phyloP scores from a whole-genome alignment of 208 protist genomes.

The Acanthamoeba lenticulata region DNA sequence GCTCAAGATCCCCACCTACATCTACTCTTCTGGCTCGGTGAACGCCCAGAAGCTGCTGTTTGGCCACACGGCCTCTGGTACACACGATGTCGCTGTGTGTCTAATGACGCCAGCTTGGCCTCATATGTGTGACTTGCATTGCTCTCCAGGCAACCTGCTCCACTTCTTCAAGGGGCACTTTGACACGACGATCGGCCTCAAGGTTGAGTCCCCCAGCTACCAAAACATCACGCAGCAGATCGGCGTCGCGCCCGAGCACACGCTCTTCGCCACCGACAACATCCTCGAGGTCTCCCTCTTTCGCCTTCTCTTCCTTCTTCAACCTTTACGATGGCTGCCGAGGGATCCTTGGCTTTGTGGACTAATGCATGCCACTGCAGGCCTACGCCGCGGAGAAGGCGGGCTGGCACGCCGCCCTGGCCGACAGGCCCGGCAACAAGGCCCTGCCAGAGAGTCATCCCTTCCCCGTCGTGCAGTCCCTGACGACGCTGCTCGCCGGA shows the following conservation, averaged over 20 bases:
- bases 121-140: too few relatives aligned
- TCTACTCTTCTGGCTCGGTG: conserved; percentile 89
- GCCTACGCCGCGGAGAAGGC: conserved; percentile 66
- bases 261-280: conserved; percentile 53
- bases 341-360: conserved; percentile 35
- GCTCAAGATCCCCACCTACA: conserved; percentile 79
- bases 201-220: conserved; percentile 87
- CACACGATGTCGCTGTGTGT: background rate
- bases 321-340: too few relatives aligned
- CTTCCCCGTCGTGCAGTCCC: background rate
- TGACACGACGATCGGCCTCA: conserved; percentile 88
- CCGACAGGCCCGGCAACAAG: conserved; percentile 70
- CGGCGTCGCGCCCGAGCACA: background rate
- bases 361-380: background rate
- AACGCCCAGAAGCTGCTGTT: conserved; percentile 89
- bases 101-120: background rate
- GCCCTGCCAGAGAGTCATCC: conserved; percentile 17
- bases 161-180: conserved; percentile 88
- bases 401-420: conserved; percentile 17
- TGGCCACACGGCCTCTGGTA: conserved; percentile 74
- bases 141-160: conserved; percentile 87
- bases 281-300: background rate
- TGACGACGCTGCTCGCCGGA: background rate
- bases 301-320: background rate
- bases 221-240: conserved; percentile 76